Evolutionary conservation across 106 monocot genomes (phyloP), one percentile per base, ranked within the genome.

Genomic region (Vanilla planifolia): DNA sequence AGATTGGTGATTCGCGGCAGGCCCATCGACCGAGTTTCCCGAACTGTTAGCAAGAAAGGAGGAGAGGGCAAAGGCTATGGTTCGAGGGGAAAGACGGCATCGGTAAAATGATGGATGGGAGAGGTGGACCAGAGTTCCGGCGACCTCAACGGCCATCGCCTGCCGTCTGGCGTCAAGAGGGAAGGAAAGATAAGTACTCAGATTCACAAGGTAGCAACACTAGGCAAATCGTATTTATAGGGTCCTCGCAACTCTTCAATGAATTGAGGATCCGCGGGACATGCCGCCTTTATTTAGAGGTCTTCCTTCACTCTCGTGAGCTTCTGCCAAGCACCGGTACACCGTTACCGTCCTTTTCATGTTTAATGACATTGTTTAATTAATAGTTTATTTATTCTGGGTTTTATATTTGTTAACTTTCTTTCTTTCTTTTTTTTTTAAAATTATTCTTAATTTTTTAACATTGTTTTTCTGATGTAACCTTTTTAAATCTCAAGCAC

Each of bases 91-190:
- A 25, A 33, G 2, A 22, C n/a, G 35, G 26, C 36, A 19, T 25
- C 10, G 39, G 19, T 16, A n/a, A 9, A 20, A 40, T 3, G 6
- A 29, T 8, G 37, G 48, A 9, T 24, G 58, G 26, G 47, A 30
- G 48, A 36, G 51, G 25, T 60, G 58, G 35, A 68, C 39, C 36
- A n/a, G 48, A 45, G 59, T 61, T 37, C 69, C 25, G 60, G 48
- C 64, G 11, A 69, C 19, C 27, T 40, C 37, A 17, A 61, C 36
- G 5, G 36, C 60, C 69, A 69, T 57, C 3, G 35, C 57, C 57
- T 19, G 57, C 44, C 44, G 19, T 4, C 7, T 22, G 35, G 35
- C 20, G 57, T 17, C 8, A 35, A 53, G 1, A 15, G 53, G 16
- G 3, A 40, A 0, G 32, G 32, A 32, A 6, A 33, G 57, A 33